Evolutionary conservation across 108 stramenopile genomes (phyloP).

Genomic region (Asterionellopsis glacialis): DNA sequence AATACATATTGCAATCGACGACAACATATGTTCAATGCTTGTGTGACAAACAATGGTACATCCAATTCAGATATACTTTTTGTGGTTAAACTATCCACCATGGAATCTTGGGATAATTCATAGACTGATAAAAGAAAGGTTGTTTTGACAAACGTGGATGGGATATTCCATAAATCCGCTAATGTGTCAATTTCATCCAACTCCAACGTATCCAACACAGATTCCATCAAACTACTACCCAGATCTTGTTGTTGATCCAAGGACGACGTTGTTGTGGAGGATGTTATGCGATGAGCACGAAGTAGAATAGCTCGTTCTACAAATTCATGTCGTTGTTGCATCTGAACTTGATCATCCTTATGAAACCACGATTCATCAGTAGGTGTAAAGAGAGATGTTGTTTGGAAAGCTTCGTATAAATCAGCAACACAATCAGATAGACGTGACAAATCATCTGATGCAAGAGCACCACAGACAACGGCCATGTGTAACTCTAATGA

Average conservation of each 20-base stretch:
- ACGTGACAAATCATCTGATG: constrained; percentile 37
- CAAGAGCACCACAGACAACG: constrained; percentile 49
- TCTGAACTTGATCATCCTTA: constrained; percentile 29
- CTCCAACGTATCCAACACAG: constrained; percentile 37
- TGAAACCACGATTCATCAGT: constrained; percentile 16
- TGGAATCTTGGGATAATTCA: constrained; percentile 62
- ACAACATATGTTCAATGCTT: constrained; percentile 60
- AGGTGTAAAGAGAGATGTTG: constrained; percentile 39
- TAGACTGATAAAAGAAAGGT: constrained; percentile 71
- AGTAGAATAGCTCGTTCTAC: constrained; percentile 60
- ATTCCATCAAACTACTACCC: no score
- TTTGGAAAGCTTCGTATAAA: constrained; percentile 45
- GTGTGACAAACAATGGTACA: constrained; percentile 43
- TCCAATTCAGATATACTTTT: constrained; percentile 23
- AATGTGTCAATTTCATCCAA: constrained; percentile 60
- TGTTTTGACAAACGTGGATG: constrained; percentile 50
- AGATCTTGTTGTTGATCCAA: no score
- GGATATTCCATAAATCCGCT: constrained; percentile 54
- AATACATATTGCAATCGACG: constrained; percentile 49
- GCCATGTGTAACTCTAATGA: constrained; percentile 59
- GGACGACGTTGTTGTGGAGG: constrained; percentile 5
- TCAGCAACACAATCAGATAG: constrained; percentile 52
- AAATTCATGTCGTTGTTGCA: constrained; percentile 39
- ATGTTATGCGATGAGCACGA: constrained; percentile 31
- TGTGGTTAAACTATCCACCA: constrained; percentile 58